These are phyloP conservation scores for Adansonia grandidieri DNA, from an alignment of 441 rosid genomes.

Conservation along the genomic window DNA sequence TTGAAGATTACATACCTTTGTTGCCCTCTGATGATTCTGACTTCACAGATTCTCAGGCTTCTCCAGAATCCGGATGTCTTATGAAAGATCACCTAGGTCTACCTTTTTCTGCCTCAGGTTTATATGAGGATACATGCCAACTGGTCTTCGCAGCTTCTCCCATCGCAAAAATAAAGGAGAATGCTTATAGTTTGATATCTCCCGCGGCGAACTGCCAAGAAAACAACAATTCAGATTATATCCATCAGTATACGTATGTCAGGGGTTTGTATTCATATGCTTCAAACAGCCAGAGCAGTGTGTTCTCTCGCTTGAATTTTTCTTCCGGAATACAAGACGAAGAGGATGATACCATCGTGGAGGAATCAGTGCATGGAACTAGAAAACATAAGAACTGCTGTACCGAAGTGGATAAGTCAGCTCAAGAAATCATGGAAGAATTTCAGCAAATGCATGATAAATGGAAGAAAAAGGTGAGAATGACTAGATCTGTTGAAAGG, in stretches of 20 bases:
- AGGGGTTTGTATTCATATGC: slow-evolving; percentile 30
- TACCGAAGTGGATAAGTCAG: neutral
- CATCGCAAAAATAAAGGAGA: slow-evolving; percentile 13
- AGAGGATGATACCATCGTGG: slow-evolving; percentile 14
- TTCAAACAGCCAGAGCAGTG: slow-evolving; percentile 18
- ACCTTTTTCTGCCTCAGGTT: slow-evolving; percentile 12
- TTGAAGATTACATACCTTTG: slow-evolving; percentile 40
- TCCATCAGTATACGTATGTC: neutral
- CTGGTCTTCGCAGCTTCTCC: slow-evolving; percentile 8
- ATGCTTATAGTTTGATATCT: slow-evolving; percentile 6
- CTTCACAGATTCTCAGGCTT: neutral
- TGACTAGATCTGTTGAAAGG: slow-evolving; percentile 12
- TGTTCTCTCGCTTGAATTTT: slow-evolving; percentile 37
- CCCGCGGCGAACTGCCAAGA: neutral
- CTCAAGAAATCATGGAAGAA: slow-evolving; percentile 30
- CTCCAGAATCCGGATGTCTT: neutral
- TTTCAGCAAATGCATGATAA: slow-evolving; percentile 28
- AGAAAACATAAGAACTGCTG: too few relatives aligned
- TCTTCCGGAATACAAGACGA: slow-evolving; percentile 19
- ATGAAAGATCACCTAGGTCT: neutral
- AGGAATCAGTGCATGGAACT: slow-evolving; percentile 8
- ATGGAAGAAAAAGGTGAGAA: slow-evolving; percentile 7
- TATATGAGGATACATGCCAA: neutral
- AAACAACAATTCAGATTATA: neutral
- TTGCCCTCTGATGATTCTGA: slow-evolving; percentile 15